Percentiles rank a stretch among this genome's conserved stretches.
These are phyloP conservation scores for Phytophthora melonis DNA, from an alignment of 352 stramenopile genomes.

Conservation along the genomic window DNA sequence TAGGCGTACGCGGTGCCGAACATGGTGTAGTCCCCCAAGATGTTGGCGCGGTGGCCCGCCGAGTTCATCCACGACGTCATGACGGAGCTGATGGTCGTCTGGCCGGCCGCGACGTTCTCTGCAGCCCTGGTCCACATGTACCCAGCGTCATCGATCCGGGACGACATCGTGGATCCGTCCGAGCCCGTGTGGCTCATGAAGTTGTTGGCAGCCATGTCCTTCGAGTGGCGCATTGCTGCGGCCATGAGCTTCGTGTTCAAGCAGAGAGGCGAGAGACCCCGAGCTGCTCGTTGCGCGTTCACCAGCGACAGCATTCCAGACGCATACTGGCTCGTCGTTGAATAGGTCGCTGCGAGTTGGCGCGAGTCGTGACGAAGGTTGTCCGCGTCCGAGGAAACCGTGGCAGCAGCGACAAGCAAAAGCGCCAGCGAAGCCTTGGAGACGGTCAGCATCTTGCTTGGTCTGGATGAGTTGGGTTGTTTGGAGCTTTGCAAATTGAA, in stretches of 20 bases:
- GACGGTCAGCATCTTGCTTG: conserved; percentile 18
- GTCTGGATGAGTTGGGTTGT: conserved; percentile 2
- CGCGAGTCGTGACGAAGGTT: conserved; percentile 26
- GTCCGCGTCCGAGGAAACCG: not conserved
- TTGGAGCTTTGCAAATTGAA: conserved; percentile 18
- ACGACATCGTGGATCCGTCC: conserved; percentile 43
- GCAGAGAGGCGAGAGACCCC: conserved; percentile 40
- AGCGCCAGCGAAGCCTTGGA: conserved; percentile 19
- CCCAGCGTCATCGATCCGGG: conserved; percentile 42
- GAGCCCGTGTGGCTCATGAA: conserved; percentile 58
- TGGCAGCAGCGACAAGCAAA: conserved; percentile 6
- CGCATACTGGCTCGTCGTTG: conserved; percentile 16
- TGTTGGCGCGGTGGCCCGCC: conserved; percentile 49
- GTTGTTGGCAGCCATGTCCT: conserved; percentile 50
- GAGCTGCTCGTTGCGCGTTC: conserved; percentile 50
- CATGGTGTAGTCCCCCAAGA: conserved; percentile 48
- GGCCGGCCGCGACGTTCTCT: conserved; percentile 60
- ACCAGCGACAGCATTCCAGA: conserved; percentile 31
- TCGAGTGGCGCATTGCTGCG: conserved; percentile 26
- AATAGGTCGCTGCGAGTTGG: conserved; percentile 11
- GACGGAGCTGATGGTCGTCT: conserved; percentile 42
- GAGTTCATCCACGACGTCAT: conserved; percentile 67
- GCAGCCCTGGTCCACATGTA: conserved; percentile 52
- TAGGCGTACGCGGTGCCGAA: conserved; percentile 43
- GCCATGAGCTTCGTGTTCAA: conserved; percentile 40